Conservation (phyloP, 1,284 basidiomycete species). For the Singerocomus inundabilis region DNA sequence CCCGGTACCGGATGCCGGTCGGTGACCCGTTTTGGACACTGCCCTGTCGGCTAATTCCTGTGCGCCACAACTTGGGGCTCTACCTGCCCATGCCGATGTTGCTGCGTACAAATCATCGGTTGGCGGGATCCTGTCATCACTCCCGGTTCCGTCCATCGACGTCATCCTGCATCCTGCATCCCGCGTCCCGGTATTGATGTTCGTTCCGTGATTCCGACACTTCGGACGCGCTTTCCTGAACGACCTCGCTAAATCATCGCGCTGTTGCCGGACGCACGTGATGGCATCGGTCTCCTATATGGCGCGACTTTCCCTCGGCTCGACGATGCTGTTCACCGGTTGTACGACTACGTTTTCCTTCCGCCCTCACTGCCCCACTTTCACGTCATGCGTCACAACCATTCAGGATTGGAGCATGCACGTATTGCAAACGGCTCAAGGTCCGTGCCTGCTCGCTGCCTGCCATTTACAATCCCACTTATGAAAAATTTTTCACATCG, state of each 20-base stretch:
- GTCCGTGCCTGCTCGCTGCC: conserved; percentile 40
- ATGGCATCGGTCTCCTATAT: conserved; percentile 1
- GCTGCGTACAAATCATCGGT: conserved; percentile 6
- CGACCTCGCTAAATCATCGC: conserved; percentile 1
- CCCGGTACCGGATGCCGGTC: conserved; percentile 12
- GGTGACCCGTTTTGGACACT: conserved; percentile 7
- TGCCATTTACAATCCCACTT: conserved; percentile 21
- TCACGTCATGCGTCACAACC: conserved; percentile 4
- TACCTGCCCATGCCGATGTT: conserved; percentile 5
- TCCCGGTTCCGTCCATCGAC: conserved; percentile 5
- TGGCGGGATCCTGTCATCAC: conserved; percentile 15
- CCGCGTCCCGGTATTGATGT: conserved; percentile 1
- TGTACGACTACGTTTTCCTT: conserved; percentile 4
- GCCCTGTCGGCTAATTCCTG: conserved; percentile 13
- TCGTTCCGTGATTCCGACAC: neutral
- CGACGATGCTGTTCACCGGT: conserved; percentile 13
- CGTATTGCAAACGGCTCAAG: conserved; percentile 81
- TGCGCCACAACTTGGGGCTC: conserved; percentile 1
- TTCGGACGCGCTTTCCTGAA: neutral
- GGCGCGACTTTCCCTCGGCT: conserved; percentile 9
- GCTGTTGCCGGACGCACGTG: conserved; percentile 4
- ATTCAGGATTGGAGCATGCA: conserved; percentile 72
- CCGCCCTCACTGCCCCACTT: conserved; percentile 6
- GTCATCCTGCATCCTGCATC: neutral
- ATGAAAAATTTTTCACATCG: conserved; percentile 13